Conservation (phyloP, 164 flowering plant genomes). For the Amborella trichopoda region DNA sequence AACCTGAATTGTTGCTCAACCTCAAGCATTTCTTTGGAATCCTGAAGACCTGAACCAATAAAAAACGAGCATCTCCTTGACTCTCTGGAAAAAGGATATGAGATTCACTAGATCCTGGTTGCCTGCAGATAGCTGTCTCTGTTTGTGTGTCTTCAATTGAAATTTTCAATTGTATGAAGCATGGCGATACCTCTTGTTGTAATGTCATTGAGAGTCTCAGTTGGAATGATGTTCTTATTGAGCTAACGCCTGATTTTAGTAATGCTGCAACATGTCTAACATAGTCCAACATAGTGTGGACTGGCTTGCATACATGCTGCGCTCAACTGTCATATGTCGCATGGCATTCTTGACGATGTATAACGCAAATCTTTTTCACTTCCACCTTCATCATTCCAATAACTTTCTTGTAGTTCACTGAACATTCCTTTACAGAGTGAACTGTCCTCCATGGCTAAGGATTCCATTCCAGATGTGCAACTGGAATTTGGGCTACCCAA, state of each 20-base stretch:
- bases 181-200: conserved; percentile 59
- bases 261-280: conserved; percentile 56
- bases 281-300: conserved; percentile 59
- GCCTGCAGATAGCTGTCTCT: conserved; percentile 55
- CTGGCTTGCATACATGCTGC: conserved; percentile 57
- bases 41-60: conserved; percentile 54
- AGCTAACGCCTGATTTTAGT: conserved; percentile 57
- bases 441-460: conserved; percentile 19
- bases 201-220: conserved; percentile 23
- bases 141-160: conserved; percentile 33
- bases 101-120: conserved; percentile 62
- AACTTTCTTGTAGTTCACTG: conserved; percentile 35
- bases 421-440: conserved; percentile 31
- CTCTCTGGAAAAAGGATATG: conserved; percentile 78
- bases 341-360: conserved; percentile 65
- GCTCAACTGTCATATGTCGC: conserved; percentile 47
- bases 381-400: conserved; percentile 75
- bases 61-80: conserved; percentile 64
- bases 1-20: conserved; percentile 58
- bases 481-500: conserved; percentile 78
- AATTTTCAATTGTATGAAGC: conserved; percentile 67
- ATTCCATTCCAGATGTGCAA: conserved; percentile 51
- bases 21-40: conserved; percentile 43
- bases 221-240: conserved; percentile 39
- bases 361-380: conserved; percentile 62